phyloP scores from a whole-genome alignment of 345 rosid species.

The Salix udensis region DNA sequence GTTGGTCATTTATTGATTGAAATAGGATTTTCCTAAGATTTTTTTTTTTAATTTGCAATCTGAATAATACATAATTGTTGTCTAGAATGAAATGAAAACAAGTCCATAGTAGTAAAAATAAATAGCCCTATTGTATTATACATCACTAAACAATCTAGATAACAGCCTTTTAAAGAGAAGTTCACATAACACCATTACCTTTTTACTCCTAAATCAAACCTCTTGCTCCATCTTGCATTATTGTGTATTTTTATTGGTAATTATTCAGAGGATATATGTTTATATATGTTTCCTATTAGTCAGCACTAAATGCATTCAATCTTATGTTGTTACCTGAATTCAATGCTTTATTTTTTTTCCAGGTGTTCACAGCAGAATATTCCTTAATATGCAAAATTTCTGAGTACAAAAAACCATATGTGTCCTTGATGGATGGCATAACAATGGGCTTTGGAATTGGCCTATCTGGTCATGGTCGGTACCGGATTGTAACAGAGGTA shows the following conservation, averaged over 20 bases:
- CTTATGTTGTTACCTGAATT: slow-evolving; percentile 10
- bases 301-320: not conserved
- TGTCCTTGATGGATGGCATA: slow-evolving; percentile 88
- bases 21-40: no score
- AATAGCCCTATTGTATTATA: no score
- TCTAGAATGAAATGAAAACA: not conserved
- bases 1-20: no score
- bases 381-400: slow-evolving; percentile 81
- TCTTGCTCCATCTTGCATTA: not conserved
- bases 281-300: not conserved
- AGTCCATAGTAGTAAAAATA: no score
- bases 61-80: not conserved
- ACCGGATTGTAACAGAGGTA: slow-evolving; percentile 87
- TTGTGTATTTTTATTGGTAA: not conserved
- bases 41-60: not conserved
- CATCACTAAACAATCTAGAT: not conserved
- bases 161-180: not conserved
- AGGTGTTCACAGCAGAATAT: slow-evolving; percentile 90
- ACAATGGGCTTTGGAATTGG: slow-evolving; percentile 97
- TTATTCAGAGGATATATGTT: not conserved
- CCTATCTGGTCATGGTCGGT: slow-evolving; percentile 89
- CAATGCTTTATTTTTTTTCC: slow-evolving; percentile 11
- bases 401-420: slow-evolving; percentile 78
- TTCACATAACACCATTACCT: not conserved
- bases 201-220: not conserved